Conservation (phyloP, 306 rosid genomes). For the Cicer judaicum region DNA sequence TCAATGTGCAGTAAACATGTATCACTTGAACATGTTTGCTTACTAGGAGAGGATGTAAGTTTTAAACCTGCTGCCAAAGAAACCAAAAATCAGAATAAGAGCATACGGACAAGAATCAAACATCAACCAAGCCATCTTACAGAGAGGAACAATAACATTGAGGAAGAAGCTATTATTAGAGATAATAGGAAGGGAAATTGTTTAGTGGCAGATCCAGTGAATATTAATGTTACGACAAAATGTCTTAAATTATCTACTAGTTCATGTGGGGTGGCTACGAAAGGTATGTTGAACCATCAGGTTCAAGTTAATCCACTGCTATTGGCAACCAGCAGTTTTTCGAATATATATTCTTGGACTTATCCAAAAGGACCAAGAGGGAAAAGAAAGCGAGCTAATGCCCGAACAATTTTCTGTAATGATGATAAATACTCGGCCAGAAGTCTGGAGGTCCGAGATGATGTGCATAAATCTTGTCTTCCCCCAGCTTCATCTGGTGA, state of each 20-base stretch:
- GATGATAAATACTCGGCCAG: constrained; percentile 47
- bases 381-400: constrained; percentile 60
- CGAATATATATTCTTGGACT: constrained; percentile 48
- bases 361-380: constrained; percentile 68
- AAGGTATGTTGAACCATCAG: constrained; percentile 45
- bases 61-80: constrained; percentile 39
- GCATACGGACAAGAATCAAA: constrained; percentile 38
- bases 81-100: constrained; percentile 28
- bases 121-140: constrained; percentile 42
- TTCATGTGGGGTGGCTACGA: constrained; percentile 39
- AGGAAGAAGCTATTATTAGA: constrained; percentile 39
- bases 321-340: constrained; percentile 39
- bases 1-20: constrained; percentile 27
- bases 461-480: constrained; percentile 45
- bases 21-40: constrained; percentile 42
- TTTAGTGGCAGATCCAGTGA: constrained; percentile 46
- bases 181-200: constrained; percentile 53
- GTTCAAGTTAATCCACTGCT: constrained; percentile 44
- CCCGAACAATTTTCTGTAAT: constrained; percentile 32
- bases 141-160: constrained; percentile 38
- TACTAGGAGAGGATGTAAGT: constrained; percentile 27
- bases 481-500: constrained; percentile 33
- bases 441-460: constrained; percentile 36
- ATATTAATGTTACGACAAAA: constrained; percentile 38
- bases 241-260: constrained; percentile 18